A percentile compares a stretch with the other conserved stretches of the same genome.
Evolutionary conservation across 73 alveolate genomes (phyloP).

Genomic region (Paramecium pentaurelia): DNA sequence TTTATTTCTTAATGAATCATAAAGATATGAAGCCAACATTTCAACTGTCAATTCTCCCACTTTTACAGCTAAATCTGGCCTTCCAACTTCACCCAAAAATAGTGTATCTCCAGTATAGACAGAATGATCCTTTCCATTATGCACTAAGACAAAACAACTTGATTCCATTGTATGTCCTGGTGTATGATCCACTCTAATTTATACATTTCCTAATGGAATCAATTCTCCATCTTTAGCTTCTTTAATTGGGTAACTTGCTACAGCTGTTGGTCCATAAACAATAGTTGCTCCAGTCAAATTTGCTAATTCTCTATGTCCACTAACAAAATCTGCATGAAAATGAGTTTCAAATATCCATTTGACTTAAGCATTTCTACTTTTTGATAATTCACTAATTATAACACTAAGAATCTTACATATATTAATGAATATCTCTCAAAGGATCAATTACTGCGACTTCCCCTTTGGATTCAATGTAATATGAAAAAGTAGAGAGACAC

Average conservation of each 20-base stretch:
- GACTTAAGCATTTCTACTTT: conserved; percentile 32
- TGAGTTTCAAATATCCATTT: conserved; percentile 54
- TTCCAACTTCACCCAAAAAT: conserved; percentile 66
- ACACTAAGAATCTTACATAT: neutral
- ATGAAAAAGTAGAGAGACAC: conserved; percentile 43
- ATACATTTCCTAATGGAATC: conserved; percentile 50
- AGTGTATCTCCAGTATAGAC: conserved; percentile 65
- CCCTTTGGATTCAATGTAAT: conserved; percentile 47
- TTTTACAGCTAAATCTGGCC: conserved; percentile 65
- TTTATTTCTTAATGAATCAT: conserved; percentile 56
- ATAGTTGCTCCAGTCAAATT: conserved; percentile 44
- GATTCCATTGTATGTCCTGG: conserved; percentile 65
- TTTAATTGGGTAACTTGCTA: neutral
- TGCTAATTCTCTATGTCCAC: conserved; percentile 43
- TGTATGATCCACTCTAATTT: conserved; percentile 57
- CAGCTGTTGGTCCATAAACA: conserved; percentile 54
- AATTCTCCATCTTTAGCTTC: conserved; percentile 53
- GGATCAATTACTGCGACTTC: conserved; percentile 57
- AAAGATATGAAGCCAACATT: conserved; percentile 54
- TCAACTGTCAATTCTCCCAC: conserved; percentile 37
- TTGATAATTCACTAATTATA: neutral
- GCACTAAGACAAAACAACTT: conserved; percentile 38
- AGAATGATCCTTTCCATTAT: conserved; percentile 26
- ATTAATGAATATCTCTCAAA: conserved; percentile 36
- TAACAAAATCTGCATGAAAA: conserved; percentile 54